phyloP scores from a whole-genome alignment of 192 early-diverging fungal genomes.

The Spizellomyces punctatus region DNA sequence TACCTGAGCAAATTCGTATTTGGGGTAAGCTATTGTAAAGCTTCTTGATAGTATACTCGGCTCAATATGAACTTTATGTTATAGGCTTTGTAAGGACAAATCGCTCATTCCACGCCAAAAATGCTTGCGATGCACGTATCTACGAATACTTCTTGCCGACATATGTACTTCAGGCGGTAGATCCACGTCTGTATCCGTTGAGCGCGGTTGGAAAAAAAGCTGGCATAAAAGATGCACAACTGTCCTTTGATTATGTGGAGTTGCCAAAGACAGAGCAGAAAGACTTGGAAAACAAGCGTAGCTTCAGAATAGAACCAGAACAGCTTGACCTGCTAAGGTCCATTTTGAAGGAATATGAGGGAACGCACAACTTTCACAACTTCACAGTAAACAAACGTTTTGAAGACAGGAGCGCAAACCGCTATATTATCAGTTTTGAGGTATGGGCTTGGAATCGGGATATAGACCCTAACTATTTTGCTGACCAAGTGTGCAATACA shows the following conservation, averaged over 20 bases:
- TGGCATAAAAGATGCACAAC: not conserved
- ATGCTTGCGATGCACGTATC: slow-evolving; percentile 86
- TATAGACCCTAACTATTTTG: no score
- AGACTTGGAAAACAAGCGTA: slow-evolving; percentile 14
- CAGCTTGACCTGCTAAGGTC: slow-evolving; percentile 67
- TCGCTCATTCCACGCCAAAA: slow-evolving; percentile 88
- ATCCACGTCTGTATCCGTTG: slow-evolving; percentile 42
- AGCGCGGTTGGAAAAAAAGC: slow-evolving; percentile 30
- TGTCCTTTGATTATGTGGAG: slow-evolving; percentile 20
- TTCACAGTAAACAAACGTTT: slow-evolving; percentile 82
- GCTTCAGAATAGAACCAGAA: slow-evolving; percentile 66
- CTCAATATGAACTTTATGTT: slow-evolving; percentile 1
- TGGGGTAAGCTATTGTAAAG: slow-evolving; percentile 65
- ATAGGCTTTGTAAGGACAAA: slow-evolving; percentile 68
- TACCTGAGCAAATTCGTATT: slow-evolving; percentile 80
- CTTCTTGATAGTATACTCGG: not conserved
- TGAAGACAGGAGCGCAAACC: slow-evolving; percentile 74
- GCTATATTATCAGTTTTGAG: slow-evolving; percentile 83
- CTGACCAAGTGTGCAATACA: not conserved
- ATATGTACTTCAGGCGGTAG: slow-evolving; percentile 69
- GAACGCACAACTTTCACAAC: slow-evolving; percentile 95
- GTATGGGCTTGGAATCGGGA: slow-evolving; percentile 35
- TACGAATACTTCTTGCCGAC: slow-evolving; percentile 98
- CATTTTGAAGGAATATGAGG: slow-evolving; percentile 68
- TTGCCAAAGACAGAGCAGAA: slow-evolving; percentile 43